Conservation (phyloP, 148 eudicot genomes). For the Limonium bicolor region DNA sequence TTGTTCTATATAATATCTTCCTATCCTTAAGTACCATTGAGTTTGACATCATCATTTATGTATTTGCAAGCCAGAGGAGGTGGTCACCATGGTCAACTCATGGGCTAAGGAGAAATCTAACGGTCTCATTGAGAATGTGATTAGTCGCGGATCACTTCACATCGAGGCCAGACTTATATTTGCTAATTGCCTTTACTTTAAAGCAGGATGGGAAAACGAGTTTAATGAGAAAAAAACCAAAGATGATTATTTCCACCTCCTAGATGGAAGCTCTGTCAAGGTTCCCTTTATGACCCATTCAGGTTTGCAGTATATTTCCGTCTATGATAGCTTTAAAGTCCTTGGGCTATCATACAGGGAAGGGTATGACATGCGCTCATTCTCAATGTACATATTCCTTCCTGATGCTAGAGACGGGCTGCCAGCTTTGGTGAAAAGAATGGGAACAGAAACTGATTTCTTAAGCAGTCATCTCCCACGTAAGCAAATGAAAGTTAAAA, state of each 20-base stretch:
- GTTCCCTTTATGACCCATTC: background rate
- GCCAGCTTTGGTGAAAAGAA: background rate
- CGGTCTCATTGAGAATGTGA: slow-evolving; percentile 60
- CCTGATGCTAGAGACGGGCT: slow-evolving; percentile 6
- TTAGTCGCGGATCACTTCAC: slow-evolving; percentile 23
- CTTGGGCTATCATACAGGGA: slow-evolving; percentile 2
- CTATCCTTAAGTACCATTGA: no score
- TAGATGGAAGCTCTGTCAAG: background rate
- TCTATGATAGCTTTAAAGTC: slow-evolving; percentile 4
- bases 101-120: slow-evolving; percentile 3
- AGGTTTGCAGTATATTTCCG: background rate
- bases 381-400: slow-evolving; percentile 8
- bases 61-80: background rate
- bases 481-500: background rate
- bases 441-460: background rate
- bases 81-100: background rate
- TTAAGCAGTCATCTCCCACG: slow-evolving; percentile 1
- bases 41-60: no score
- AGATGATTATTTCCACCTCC: slow-evolving; percentile 2
- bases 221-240: slow-evolving; percentile 26
- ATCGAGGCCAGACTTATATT: background rate
- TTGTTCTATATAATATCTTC: no score
- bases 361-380: background rate
- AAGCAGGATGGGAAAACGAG: slow-evolving; percentile 59
- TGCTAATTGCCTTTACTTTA: slow-evolving; percentile 73